These are phyloP conservation scores for Russula dissimulans DNA, from an alignment of 768 basidiomycete species.

Conservation along the genomic window DNA sequence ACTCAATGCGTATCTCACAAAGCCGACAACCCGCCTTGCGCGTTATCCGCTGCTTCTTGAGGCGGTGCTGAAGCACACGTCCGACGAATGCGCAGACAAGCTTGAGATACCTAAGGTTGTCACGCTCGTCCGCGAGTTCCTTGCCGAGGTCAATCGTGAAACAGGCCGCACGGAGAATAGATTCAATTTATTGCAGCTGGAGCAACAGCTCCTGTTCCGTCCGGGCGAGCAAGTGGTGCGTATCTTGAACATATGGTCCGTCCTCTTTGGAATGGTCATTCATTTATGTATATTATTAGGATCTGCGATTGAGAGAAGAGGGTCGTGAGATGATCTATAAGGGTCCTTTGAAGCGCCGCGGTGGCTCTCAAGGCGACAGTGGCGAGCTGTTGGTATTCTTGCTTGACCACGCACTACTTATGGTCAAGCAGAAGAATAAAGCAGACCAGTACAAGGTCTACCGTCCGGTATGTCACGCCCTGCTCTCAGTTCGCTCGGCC, in stretches of 20 bases:
- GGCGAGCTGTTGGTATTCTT: slow-evolving; percentile 91
- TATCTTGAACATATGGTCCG: slow-evolving; percentile 6
- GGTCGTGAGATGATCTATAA: slow-evolving; percentile 88
- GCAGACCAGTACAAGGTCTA: slow-evolving; percentile 91
- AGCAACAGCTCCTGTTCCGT: slow-evolving; percentile 83
- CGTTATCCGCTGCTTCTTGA: slow-evolving; percentile 90
- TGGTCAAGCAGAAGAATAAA: slow-evolving; percentile 90
- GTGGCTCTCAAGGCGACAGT: slow-evolving; percentile 58
- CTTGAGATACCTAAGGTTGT: slow-evolving; percentile 66
- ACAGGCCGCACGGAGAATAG: slow-evolving; percentile 94
- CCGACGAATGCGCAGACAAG: slow-evolving; percentile 86
- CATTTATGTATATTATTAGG: slow-evolving; percentile 34
- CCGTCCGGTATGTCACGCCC: slow-evolving; percentile 56
- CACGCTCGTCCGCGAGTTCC: slow-evolving; percentile 66
- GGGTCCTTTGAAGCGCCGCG: slow-evolving; percentile 79
- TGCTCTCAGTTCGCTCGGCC: not conserved
- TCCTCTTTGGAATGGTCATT: not conserved
- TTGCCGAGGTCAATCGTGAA: slow-evolving; percentile 84
- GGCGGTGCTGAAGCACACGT: slow-evolving; percentile 86
- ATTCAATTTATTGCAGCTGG: slow-evolving; percentile 90
- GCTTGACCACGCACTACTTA: slow-evolving; percentile 92
- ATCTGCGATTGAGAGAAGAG: slow-evolving; percentile 79
- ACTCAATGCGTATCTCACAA: slow-evolving; percentile 94
- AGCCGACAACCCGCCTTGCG: slow-evolving; percentile 96
- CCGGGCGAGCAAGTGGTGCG: slow-evolving; percentile 85